These are phyloP conservation scores for Vishniacozyma victoriae DNA, from an alignment of 768 basidiomycete genomes.

Conservation along the genomic window DNA sequence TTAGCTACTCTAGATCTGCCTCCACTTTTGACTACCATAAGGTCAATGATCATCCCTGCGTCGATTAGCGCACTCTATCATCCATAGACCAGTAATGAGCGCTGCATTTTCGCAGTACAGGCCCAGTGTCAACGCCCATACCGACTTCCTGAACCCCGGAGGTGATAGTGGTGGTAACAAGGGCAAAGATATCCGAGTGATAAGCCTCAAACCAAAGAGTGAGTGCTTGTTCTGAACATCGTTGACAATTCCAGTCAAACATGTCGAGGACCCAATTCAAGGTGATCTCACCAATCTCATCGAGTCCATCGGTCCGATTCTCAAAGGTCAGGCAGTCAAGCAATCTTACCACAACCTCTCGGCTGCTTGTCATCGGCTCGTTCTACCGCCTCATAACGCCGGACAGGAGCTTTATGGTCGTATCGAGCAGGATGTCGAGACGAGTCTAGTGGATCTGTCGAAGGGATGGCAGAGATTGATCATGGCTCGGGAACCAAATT, in stretches of 20 bases:
- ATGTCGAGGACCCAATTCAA: neutral
- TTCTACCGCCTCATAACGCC: conserved; percentile 23
- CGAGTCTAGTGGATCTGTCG: conserved; percentile 13
- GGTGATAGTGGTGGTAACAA: conserved; percentile 6
- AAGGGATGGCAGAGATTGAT: conserved; percentile 31
- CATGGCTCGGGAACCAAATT: conserved; percentile 21
- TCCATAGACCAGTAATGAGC: conserved; percentile 5
- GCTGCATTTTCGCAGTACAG: conserved; percentile 25
- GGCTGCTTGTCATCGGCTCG: conserved; percentile 18
- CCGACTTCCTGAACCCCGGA: conserved; percentile 30
- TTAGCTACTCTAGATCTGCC: no score
- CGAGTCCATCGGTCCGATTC: conserved; percentile 14
- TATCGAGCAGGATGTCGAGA: conserved; percentile 25
- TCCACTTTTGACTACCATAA: no score
- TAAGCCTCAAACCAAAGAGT: conserved; percentile 8
- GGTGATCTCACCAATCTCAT: conserved; percentile 14
- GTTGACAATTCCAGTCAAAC: conserved; percentile 11
- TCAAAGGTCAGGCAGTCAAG: conserved; percentile 15
- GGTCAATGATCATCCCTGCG: no score
- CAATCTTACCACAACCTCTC: conserved; percentile 30
- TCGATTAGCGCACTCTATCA: no score
- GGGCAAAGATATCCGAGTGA: conserved; percentile 6
- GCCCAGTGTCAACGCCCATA: conserved; percentile 30
- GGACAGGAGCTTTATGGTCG: conserved; percentile 27
- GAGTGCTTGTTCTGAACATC: conserved; percentile 11